phyloP scores from a whole-genome alignment of 2,329 filamentous ascomycete genomes.

The Pseudogymnoascus sp. region DNA sequence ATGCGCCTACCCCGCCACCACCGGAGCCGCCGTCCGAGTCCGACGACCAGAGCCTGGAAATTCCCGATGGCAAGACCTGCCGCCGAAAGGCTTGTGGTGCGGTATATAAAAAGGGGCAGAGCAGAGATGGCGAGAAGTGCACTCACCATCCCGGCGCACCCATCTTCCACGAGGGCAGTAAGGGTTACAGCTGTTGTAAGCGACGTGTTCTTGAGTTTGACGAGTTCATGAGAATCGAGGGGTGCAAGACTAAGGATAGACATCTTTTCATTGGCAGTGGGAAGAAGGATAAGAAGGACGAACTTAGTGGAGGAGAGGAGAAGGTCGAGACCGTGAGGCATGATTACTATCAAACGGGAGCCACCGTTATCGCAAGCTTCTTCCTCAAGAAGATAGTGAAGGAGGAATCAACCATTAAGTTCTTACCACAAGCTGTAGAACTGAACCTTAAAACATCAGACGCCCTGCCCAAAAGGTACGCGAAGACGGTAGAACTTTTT shows the following conservation, averaged over 20 bases:
- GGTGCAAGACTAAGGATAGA: conserved; percentile 70
- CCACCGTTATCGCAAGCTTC: conserved; percentile 77
- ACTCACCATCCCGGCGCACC: conserved; percentile 82
- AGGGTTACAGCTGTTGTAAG: conserved; percentile 97
- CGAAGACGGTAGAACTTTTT: conserved; percentile 64
- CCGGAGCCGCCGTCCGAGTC: conserved; percentile 72
- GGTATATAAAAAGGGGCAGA: conserved; percentile 51
- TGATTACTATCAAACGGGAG: conserved; percentile 91
- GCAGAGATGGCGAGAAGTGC: conserved; percentile 65
- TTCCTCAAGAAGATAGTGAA: conserved; percentile 98
- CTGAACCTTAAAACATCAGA: conserved; percentile 84
- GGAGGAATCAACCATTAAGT: conserved; percentile 61
- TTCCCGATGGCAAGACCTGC: conserved; percentile 67
- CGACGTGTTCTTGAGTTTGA: conserved; percentile 91
- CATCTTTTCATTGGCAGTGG: conserved; percentile 81
- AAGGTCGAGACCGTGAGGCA: conserved; percentile 67
- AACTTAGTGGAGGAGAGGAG: conserved; percentile 51
- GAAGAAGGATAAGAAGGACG: conserved; percentile 39
- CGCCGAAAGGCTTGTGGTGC: conserved; percentile 66
- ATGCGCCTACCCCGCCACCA: conserved; percentile 31
- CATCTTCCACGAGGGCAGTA: conserved; percentile 96
- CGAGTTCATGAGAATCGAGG: conserved; percentile 92
- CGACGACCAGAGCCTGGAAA: conserved; percentile 66
- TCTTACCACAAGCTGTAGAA: conserved; percentile 52
- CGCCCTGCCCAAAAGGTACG: conserved; percentile 65